Conservation (phyloP, 768 basidiomycete genomes). For the Xanthoconium stramineum region DNA sequence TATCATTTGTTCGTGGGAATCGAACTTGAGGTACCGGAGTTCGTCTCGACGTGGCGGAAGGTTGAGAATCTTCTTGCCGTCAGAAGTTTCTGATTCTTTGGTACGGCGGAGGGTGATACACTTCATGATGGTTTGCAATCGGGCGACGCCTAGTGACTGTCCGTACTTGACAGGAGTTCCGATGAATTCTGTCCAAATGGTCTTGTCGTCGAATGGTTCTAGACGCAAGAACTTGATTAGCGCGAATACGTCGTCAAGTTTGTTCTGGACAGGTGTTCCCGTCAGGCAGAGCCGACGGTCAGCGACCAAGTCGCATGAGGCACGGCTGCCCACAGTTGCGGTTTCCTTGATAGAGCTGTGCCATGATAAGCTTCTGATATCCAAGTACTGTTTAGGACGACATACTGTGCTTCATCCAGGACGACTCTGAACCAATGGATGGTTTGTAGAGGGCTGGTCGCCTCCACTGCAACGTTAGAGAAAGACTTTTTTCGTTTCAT, state of each 20-base stretch:
- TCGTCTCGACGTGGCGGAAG: constrained; percentile 91
- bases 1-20: constrained; percentile 74
- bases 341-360: constrained; percentile 94
- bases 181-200: constrained; percentile 89
- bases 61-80: constrained; percentile 82
- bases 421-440: constrained; percentile 97
- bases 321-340: constrained; percentile 88
- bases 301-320: constrained; percentile 91
- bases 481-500: constrained; percentile 61
- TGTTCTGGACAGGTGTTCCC: constrained; percentile 99
- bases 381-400: constrained; percentile 17
- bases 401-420: constrained; percentile 93
- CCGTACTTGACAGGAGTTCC: constrained; percentile 91
- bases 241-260: constrained; percentile 96
- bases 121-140: constrained; percentile 96
- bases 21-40: constrained; percentile 80
- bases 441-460: constrained; percentile 82
- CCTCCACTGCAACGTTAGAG: constrained; percentile 41
- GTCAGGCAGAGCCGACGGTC: constrained; percentile 92
- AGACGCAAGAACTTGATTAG: constrained; percentile 94
- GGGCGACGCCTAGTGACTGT: constrained; percentile 82
- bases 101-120: constrained; percentile 95
- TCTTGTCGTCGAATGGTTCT: constrained; percentile 90
- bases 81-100: constrained; percentile 79
- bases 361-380: background rate